A percentile compares a stretch with the other conserved stretches of the same genome.
Conservation (phyloP, 306 rosid genomes). For the Trichosanthes cucumerina region DNA sequence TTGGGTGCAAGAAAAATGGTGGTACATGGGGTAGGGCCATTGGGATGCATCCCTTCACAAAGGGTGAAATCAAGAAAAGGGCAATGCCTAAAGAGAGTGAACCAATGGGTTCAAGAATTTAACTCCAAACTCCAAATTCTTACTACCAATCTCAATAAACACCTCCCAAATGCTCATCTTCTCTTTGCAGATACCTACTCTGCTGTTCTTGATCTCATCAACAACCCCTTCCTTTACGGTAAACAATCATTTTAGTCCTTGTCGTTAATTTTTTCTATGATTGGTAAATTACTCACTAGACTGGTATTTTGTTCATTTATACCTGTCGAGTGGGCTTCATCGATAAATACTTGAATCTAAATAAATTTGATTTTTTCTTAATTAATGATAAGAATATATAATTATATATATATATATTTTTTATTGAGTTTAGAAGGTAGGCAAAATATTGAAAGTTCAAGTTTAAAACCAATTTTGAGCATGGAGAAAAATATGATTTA, state of each 20-base stretch:
- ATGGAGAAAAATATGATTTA: too few relatives aligned
- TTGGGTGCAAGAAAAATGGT: constrained; percentile 58
- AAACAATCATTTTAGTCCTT: neutral
- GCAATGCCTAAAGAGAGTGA: constrained; percentile 54
- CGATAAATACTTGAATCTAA: too few relatives aligned
- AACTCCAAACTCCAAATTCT: constrained; percentile 43
- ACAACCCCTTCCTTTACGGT: constrained; percentile 49
- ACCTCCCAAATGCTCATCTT: constrained; percentile 41
- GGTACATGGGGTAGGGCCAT: constrained; percentile 63
- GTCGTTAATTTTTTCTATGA: neutral
- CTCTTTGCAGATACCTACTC: constrained; percentile 56
- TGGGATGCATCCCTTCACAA: constrained; percentile 94
- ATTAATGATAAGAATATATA: too few relatives aligned
- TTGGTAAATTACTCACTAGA: neutral
- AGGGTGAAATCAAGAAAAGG: constrained; percentile 61
- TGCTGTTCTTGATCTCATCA: constrained; percentile 43
- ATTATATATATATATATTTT: too few relatives aligned
- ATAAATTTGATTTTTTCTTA: too few relatives aligned
- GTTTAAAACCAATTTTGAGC: too few relatives aligned
- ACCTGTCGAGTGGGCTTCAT: too few relatives aligned
- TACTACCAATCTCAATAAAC: constrained; percentile 28
- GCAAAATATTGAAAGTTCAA: too few relatives aligned
- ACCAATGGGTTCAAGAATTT: constrained; percentile 32
- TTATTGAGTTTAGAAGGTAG: too few relatives aligned
- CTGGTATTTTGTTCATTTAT: neutral